These are phyloP conservation scores for Talaromyces amestolkiae DNA, from an alignment of 2,329 filamentous ascomycete genomes.

Conservation along the genomic window DNA sequence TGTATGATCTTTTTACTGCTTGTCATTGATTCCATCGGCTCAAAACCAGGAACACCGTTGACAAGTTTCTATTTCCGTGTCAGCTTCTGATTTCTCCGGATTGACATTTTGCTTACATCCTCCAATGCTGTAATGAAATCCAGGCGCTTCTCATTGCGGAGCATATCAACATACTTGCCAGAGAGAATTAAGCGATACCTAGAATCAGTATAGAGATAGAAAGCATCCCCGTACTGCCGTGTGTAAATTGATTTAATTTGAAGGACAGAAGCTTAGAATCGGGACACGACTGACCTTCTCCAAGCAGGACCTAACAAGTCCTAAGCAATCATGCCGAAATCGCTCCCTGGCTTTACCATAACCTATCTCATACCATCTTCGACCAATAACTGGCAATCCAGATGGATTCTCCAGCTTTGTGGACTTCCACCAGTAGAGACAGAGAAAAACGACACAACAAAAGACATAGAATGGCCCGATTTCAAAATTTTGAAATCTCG, in stretches of 20 bases:
- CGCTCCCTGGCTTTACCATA: conserved; percentile 1
- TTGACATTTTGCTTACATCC: conserved; percentile 5
- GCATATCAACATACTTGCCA: conserved; percentile 4
- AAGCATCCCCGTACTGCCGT: conserved; percentile 9
- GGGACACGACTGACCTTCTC: not conserved
- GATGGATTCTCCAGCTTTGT: conserved; percentile 4
- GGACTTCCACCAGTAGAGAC: conserved; percentile 1
- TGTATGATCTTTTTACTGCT: conserved; percentile 5
- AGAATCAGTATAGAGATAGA: conserved; percentile 10
- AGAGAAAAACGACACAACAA: not conserved
- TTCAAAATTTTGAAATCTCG: not conserved
- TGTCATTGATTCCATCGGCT: conserved; percentile 5
- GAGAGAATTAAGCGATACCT: not conserved
- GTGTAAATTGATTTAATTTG: not conserved
- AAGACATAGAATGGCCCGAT: not conserved
- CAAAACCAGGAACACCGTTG: not conserved
- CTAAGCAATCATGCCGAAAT: conserved; percentile 7
- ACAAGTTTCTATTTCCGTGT: conserved; percentile 3
- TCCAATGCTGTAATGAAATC: conserved; percentile 9
- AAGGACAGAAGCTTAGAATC: not conserved
- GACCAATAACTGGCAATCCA: not conserved
- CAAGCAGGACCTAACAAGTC: not conserved
- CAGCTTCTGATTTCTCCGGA: conserved; percentile 3
- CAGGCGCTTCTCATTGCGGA: conserved; percentile 10
- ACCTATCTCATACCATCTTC: conserved; percentile 7